Conservation (phyloP, 2,329 filamentous ascomycete genomes). For the Trichothecium roseum region DNA sequence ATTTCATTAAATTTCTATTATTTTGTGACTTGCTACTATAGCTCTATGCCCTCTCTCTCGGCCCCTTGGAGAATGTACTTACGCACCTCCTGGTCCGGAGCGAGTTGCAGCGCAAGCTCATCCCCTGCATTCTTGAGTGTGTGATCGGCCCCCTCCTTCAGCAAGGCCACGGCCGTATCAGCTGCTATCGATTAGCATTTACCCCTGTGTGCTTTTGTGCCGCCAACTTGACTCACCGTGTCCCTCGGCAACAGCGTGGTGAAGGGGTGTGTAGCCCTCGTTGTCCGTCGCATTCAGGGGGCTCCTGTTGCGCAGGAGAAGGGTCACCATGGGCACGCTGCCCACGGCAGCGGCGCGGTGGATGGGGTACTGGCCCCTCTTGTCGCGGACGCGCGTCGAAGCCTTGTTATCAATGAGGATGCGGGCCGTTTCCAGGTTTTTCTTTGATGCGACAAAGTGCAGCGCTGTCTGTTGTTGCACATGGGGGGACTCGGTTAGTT, state of each 20-base stretch:
- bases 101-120: constrained; percentile 64
- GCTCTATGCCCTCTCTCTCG: constrained; percentile 72
- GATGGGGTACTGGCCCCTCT: constrained; percentile 77
- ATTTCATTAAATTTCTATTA: not conserved
- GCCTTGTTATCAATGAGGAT: constrained; percentile 68
- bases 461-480: constrained; percentile 56
- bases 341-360: constrained; percentile 89
- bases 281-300: constrained; percentile 76
- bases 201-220: not conserved
- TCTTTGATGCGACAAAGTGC: constrained; percentile 87
- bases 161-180: constrained; percentile 70
- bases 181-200: constrained; percentile 30
- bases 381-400: constrained; percentile 71
- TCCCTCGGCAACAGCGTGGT: constrained; percentile 74
- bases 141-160: constrained; percentile 76
- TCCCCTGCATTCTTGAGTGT: constrained; percentile 68
- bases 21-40: constrained; percentile 18
- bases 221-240: constrained; percentile 38
- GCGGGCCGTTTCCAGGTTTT: constrained; percentile 70
- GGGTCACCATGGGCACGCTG: constrained; percentile 73
- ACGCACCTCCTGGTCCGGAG: constrained; percentile 72
- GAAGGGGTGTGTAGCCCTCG: constrained; percentile 78
- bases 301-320: constrained; percentile 67
- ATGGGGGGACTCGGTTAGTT: constrained; percentile 1
- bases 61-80: constrained; percentile 66